Conservation (phyloP, 345 rosid species). For the Syzygium oleosum region DNA sequence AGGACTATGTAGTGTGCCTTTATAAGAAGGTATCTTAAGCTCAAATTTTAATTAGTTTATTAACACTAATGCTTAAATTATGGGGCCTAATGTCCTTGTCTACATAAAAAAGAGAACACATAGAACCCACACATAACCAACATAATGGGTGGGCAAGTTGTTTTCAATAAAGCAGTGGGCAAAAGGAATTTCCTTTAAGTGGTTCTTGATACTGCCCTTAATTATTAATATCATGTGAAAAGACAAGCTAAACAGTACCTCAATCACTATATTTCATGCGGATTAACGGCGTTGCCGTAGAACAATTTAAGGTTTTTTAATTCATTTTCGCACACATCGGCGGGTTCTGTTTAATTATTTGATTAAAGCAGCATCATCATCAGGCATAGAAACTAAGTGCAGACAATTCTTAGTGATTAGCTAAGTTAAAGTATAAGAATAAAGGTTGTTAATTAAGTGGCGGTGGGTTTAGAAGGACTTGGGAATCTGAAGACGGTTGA, state of each 20-base stretch:
- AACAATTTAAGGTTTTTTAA: not conserved
- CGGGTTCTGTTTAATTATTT: not conserved
- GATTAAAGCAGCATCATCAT: not conserved
- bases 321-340: not conserved
- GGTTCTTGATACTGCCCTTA: not conserved
- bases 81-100: not conserved
- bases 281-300: not conserved
- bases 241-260: not conserved
- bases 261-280: not conserved
- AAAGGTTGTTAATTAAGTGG: conserved; percentile 4
- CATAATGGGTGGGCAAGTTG: not conserved
- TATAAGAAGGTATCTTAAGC: not conserved
- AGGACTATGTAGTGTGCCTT: not conserved
- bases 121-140: not conserved
- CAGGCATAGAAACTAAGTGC: not conserved
- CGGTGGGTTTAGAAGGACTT: not conserved
- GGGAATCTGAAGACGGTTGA: conserved; percentile 1
- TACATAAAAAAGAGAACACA: not conserved
- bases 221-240: not conserved
- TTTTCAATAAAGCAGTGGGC: conserved; percentile 1
- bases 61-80: not conserved
- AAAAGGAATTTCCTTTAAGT: not conserved
- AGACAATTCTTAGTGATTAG: not conserved
- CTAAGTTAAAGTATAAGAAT: conserved; percentile 1
- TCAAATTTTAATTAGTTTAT: not conserved